Evolutionary conservation across 1,139 yeast species (phyloP), one percentile per base, ranked within the genome.

Genomic region (Geotrichum bryndzae): DNA sequence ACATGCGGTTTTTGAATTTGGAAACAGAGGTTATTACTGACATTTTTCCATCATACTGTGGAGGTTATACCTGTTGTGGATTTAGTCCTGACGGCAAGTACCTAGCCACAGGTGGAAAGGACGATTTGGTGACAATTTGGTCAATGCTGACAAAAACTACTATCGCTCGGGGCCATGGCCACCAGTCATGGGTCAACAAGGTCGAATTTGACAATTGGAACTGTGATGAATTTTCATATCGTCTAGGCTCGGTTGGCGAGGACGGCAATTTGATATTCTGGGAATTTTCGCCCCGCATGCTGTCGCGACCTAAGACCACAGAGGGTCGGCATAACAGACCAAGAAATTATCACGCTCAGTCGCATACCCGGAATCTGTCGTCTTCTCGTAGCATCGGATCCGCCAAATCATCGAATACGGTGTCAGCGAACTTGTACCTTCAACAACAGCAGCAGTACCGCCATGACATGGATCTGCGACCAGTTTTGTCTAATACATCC

Each of bases 1-100:
- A 82, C 65, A 76, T 86, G 18, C 75, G 88, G 56, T 69, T 88
- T 35, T 74, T 88, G 53, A 88, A 87, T 70, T 71, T 85, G 4
- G 75, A 73, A 31, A 74, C 74, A 13, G 84, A 84, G 64, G 67
- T 64, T 46, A 69, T 87, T 3, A 77, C 84, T 0, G 95, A 87
- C 69, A 76, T 86, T 1, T 73, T 85, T 54, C 84, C 90, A 5
- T 82, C 88, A 57, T 87, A 85, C 69, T 89, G 85, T 70, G 90
- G 87, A 51, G 91, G 92, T 0, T 75, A 87, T 18, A 73, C 82
- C 48, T 81, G 83, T 65, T 73, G 83, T 18, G 78, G 80, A 54
- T 84, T 88, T 71, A 84, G 91, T 0, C 84, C 83, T 0, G 96
- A 88, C 69, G 86, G 83, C 53, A 81, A 80, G 66, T 88, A 84